phyloP scores from a whole-genome alignment of 1,284 basidiomycete genomes.

The Bondarzewia mesenterica region DNA sequence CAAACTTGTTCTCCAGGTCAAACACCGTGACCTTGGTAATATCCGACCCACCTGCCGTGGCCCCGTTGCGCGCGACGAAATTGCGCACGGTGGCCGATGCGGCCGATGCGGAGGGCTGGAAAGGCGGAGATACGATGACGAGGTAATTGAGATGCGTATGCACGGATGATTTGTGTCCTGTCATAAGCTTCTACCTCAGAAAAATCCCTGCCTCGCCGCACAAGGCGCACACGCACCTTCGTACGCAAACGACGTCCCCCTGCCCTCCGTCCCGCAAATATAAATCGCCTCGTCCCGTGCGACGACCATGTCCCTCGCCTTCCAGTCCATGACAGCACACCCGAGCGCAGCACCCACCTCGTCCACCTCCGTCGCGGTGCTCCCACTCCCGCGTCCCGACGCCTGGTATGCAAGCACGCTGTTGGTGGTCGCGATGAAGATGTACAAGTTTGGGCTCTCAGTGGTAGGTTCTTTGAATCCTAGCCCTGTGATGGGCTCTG shows the following conservation, averaged over 20 bases:
- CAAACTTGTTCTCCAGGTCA: constrained; percentile 89
- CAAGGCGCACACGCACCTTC: constrained; percentile 49
- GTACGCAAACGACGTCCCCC: constrained; percentile 84
- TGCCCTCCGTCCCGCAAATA: constrained; percentile 75
- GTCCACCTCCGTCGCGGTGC: constrained; percentile 64
- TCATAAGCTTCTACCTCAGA: neutral
- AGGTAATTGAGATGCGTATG: constrained; percentile 75
- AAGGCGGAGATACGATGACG: constrained; percentile 84
- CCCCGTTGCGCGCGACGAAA: constrained; percentile 46
- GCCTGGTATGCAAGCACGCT: constrained; percentile 74
- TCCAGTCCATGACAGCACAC: constrained; percentile 77
- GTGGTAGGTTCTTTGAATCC: constrained; percentile 71
- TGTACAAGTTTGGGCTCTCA: constrained; percentile 44
- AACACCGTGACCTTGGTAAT: constrained; percentile 86
- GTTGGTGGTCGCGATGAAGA: constrained; percentile 87
- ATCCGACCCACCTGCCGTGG: constrained; percentile 41
- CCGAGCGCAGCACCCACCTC: constrained; percentile 81
- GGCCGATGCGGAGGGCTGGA: constrained; percentile 57
- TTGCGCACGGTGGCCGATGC: constrained; percentile 72
- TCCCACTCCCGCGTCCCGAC: constrained; percentile 68
- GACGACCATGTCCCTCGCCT: constrained; percentile 69
- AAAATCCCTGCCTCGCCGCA: neutral
- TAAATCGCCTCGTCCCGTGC: constrained; percentile 93
- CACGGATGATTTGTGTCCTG: constrained; percentile 65
- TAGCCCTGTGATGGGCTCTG: constrained; percentile 87